These are phyloP conservation scores for Cryptococcus hybrid DNA, from an alignment of 1,284 basidiomycete species.

Conservation along the genomic window DNA sequence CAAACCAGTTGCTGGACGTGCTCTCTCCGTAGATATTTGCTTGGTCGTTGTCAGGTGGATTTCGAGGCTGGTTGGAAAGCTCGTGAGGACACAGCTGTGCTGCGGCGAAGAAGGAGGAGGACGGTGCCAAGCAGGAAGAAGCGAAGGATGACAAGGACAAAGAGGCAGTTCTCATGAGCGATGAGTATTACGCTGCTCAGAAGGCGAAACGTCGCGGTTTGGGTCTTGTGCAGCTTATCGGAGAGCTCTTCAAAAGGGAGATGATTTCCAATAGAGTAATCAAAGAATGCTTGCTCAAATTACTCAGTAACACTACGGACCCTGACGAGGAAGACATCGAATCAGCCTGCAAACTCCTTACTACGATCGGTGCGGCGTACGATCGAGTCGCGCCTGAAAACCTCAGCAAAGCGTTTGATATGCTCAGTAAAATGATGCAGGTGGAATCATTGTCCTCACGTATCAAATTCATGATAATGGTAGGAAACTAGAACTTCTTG, in stretches of 20 bases:
- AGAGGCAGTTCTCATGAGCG: conserved; percentile 76
- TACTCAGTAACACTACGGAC: conserved; percentile 85
- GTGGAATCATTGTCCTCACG: conserved; percentile 74
- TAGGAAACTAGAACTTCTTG: conserved; percentile 45
- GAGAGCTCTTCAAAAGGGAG: conserved; percentile 94
- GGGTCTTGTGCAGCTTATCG: conserved; percentile 96
- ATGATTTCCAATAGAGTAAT: conserved; percentile 95
- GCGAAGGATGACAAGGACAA: conserved; percentile 45
- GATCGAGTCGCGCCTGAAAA: conserved; percentile 70
- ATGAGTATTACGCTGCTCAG: conserved; percentile 94
- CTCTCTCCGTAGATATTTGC: conserved; percentile 82
- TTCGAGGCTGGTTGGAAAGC: conserved; percentile 79
- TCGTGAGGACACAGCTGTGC: conserved; percentile 57
- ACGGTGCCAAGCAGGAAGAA: conserved; percentile 56
- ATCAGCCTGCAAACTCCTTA: conserved; percentile 86
- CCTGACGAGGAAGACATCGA: conserved; percentile 98
- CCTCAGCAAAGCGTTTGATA: conserved; percentile 89
- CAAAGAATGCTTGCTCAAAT: conserved; percentile 93
- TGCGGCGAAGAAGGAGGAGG: conserved; percentile 56
- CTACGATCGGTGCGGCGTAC: conserved; percentile 79
- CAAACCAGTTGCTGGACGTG: conserved; percentile 79
- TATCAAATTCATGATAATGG: conserved; percentile 94
- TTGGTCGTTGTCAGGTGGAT: conserved; percentile 91
- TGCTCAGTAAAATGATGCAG: conserved; percentile 79
- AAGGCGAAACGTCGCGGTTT: conserved; percentile 97